A percentile compares a stretch with the other conserved stretches of the same genome.
Evolutionary conservation across 495 filamentous ascomycete genomes (phyloP).

Genomic region (Penicillium steckii): DNA sequence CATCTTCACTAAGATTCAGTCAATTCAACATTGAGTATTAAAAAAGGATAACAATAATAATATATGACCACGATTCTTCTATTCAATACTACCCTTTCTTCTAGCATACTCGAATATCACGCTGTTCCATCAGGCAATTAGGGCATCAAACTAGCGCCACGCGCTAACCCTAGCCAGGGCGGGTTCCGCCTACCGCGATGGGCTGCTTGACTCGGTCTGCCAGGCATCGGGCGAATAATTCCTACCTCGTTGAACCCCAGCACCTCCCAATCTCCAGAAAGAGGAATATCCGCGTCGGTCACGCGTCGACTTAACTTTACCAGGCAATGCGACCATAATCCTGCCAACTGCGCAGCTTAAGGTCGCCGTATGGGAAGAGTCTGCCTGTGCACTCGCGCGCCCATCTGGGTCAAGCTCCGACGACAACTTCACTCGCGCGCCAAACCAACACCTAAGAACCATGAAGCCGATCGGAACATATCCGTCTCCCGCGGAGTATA

Average conservation of each 20-base stretch:
- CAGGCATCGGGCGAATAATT: slow-evolving; percentile 11
- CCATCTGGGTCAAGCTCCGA: slow-evolving; percentile 7
- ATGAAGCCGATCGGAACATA: slow-evolving; percentile 30
- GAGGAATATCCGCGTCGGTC: slow-evolving; percentile 13
- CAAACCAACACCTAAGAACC: slow-evolving; percentile 5
- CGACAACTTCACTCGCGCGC: slow-evolving; percentile 7
- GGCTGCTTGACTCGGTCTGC: slow-evolving; percentile 17
- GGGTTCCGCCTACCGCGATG: slow-evolving; percentile 25
- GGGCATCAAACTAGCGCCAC: background rate
- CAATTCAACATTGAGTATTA: no score
- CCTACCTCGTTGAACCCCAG: slow-evolving; percentile 15
- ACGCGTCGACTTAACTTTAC: slow-evolving; percentile 8
- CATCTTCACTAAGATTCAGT: no score
- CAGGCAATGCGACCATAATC: slow-evolving; percentile 9
- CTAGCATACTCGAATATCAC: no score
- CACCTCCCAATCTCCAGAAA: slow-evolving; percentile 13
- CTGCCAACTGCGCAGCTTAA: slow-evolving; percentile 1
- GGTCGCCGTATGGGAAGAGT: slow-evolving; percentile 13
- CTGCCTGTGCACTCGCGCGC: slow-evolving; percentile 12
- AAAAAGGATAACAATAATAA: no score
- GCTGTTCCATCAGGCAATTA: slow-evolving; percentile 6
- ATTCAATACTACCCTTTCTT: no score
- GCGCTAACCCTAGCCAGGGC: slow-evolving; percentile 25
- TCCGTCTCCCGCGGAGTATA: slow-evolving; percentile 24
- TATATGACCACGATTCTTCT: no score